A percentile compares a stretch with the other conserved stretches of the same genome.
Conservation (phyloP, 176 grass and related monocot species). For the Oryza australiensis region DNA sequence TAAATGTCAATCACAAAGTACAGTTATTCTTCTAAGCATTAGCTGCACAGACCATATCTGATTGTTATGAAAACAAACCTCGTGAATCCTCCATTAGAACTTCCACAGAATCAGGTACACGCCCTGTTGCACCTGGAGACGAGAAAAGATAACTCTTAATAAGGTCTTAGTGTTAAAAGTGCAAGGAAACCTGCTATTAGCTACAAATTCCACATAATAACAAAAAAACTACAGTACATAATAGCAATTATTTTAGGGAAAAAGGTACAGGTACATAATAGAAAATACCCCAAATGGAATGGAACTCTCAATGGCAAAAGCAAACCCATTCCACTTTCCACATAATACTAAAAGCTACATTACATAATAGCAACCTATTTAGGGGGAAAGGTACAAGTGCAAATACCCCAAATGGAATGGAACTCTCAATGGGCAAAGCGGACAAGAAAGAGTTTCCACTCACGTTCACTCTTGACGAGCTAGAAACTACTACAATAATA, state of each 20-base stretch:
- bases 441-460: not conserved
- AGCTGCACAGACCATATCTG: not conserved
- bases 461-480: too few species aligned
- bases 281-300: not conserved
- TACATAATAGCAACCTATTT: not conserved
- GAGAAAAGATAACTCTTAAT: not conserved
- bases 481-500: too few species aligned
- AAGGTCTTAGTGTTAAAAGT: not conserved
- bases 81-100: not conserved
- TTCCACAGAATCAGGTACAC: not conserved
- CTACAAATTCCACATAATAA: not conserved
- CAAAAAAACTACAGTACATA: not conserved
- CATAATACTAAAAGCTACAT: not conserved
- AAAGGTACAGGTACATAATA: not conserved
- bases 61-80: not conserved
- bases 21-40: not conserved
- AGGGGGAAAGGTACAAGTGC: not conserved
- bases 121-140: slow-evolving; percentile 1
- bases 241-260: not conserved
- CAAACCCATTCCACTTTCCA: not conserved
- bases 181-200: too few species aligned
- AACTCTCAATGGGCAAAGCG: not conserved
- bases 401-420: not conserved
- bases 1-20: too few species aligned
- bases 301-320: not conserved